Evolutionary conservation across 2,329 filamentous ascomycete genomes (phyloP).

Genomic region (Dactylellina sp.): DNA sequence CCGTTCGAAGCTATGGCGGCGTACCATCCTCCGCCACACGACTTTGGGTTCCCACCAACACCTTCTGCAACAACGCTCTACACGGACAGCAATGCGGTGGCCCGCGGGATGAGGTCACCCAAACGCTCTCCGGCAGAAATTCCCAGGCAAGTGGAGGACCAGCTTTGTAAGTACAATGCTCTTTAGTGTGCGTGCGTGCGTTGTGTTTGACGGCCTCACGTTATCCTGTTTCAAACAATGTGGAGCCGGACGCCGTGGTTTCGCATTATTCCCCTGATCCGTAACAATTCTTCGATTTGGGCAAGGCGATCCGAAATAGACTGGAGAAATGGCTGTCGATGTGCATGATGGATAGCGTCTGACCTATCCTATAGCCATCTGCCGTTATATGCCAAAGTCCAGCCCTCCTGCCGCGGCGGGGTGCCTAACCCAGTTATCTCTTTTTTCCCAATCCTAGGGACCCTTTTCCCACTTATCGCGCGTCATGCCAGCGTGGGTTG

Average conservation of each 20-base stretch:
- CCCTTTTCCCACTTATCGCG: conserved; percentile 30
- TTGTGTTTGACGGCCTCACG: conserved; percentile 17
- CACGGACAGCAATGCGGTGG: conserved; percentile 47
- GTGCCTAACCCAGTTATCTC: conserved; percentile 15
- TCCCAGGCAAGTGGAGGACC: conserved; percentile 53
- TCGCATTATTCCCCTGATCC: conserved; percentile 54
- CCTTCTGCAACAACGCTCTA: conserved; percentile 51
- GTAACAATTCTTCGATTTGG: conserved; percentile 47
- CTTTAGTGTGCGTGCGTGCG: conserved; percentile 13
- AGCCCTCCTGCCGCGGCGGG: conserved; percentile 7
- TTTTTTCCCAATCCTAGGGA: conserved; percentile 12
- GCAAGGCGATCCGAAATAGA: conserved; percentile 55
- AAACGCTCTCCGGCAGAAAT: conserved; percentile 47
- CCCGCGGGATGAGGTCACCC: conserved; percentile 50
- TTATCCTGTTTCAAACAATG: conserved; percentile 36
- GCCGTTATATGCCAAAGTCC: conserved; percentile 50
- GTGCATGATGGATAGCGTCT: conserved; percentile 17
- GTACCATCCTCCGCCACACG: conserved; percentile 43
- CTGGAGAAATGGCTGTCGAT: conserved; percentile 35
- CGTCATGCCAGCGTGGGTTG: conserved; percentile 51
- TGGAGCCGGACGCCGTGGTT: conserved; percentile 45
- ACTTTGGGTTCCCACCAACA: conserved; percentile 53
- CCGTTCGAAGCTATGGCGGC: conserved; percentile 32
- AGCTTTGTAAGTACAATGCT: conserved; percentile 46
- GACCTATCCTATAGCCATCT: conserved; percentile 17